phyloP scores from a whole-genome alignment of 2,329 filamentous ascomycete genomes.

The Myriangium duriaei region DNA sequence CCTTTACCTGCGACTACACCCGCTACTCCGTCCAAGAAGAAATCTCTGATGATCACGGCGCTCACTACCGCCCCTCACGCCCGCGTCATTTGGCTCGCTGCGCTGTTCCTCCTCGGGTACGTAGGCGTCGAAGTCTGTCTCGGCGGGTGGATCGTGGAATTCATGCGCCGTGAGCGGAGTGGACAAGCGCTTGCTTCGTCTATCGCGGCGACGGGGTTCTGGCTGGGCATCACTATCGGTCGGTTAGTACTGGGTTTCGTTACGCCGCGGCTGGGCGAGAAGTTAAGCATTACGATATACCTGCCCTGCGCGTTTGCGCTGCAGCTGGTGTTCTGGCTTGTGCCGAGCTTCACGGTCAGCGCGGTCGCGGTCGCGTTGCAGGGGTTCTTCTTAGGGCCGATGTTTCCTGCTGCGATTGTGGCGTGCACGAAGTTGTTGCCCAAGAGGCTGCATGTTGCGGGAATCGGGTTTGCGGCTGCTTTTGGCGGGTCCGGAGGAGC shows the following conservation, averaged over 20 bases:
- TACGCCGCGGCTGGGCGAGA: slow-evolving; percentile 62
- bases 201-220: slow-evolving; percentile 68
- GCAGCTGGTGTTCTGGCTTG: slow-evolving; percentile 62
- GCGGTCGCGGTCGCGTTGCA: slow-evolving; percentile 55
- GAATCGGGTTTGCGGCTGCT: slow-evolving; percentile 68
- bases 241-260: slow-evolving; percentile 63
- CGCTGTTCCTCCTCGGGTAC: slow-evolving; percentile 65
- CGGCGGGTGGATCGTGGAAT: slow-evolving; percentile 72
- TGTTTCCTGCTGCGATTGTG: slow-evolving; percentile 61
- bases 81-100: slow-evolving; percentile 58
- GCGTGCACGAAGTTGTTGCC: slow-evolving; percentile 59
- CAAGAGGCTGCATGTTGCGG: slow-evolving; percentile 58
- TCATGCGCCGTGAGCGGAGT: slow-evolving; percentile 68
- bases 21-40: slow-evolving; percentile 35
- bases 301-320: slow-evolving; percentile 47
- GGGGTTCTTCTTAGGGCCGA: slow-evolving; percentile 62
- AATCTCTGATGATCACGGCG: slow-evolving; percentile 34
- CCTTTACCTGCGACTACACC: slow-evolving; percentile 31
- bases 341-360: slow-evolving; percentile 58
- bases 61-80: slow-evolving; percentile 34
- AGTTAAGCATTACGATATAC: slow-evolving; percentile 44
- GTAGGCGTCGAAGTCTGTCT: slow-evolving; percentile 66
- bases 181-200: slow-evolving; percentile 60
- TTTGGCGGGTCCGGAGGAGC: slow-evolving; percentile 65
- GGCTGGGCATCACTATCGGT: slow-evolving; percentile 69